Evolutionary conservation across 2,329 filamentous ascomycete genomes (phyloP).

Genomic region (Raffaelea arxii): DNA sequence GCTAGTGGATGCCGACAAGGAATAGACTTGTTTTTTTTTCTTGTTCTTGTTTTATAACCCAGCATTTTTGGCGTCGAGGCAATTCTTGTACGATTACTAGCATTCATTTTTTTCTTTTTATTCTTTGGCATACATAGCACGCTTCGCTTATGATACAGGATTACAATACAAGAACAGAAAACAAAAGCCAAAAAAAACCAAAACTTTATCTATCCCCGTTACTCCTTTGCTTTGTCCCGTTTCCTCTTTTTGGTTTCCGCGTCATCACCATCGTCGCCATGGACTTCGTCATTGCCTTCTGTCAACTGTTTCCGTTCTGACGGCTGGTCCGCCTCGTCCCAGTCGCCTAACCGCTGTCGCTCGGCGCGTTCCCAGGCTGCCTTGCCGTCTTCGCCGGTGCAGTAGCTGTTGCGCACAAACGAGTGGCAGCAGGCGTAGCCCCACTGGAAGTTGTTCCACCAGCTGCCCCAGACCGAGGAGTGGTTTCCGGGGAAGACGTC

Average conservation of each 20-base stretch:
- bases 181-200: background rate
- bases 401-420: slow-evolving; percentile 91
- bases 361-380: slow-evolving; percentile 71
- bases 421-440: slow-evolving; percentile 95
- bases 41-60: too few relatives aligned
- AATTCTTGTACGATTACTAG: too few relatives aligned
- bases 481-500: slow-evolving; percentile 88
- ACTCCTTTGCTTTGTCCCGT: slow-evolving; percentile 1
- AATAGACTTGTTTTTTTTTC: too few relatives aligned
- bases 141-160: too few relatives aligned
- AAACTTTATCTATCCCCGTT: background rate
- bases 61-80: too few relatives aligned
- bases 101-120: too few relatives aligned
- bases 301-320: slow-evolving; percentile 2
- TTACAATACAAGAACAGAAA: background rate
- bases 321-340: slow-evolving; percentile 19
- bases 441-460: slow-evolving; percentile 95
- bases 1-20: too few relatives aligned
- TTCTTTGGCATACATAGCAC: too few relatives aligned
- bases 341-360: slow-evolving; percentile 38
- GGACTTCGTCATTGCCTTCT: slow-evolving; percentile 1
- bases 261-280: background rate
- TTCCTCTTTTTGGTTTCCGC: slow-evolving; percentile 2
- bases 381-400: slow-evolving; percentile 84
- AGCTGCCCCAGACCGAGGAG: slow-evolving; percentile 87